A percentile compares a stretch with the other conserved stretches of the same genome.
Evolutionary conservation across 768 basidiomycete species (phyloP).

Genomic region (Lentinula edodes): DNA sequence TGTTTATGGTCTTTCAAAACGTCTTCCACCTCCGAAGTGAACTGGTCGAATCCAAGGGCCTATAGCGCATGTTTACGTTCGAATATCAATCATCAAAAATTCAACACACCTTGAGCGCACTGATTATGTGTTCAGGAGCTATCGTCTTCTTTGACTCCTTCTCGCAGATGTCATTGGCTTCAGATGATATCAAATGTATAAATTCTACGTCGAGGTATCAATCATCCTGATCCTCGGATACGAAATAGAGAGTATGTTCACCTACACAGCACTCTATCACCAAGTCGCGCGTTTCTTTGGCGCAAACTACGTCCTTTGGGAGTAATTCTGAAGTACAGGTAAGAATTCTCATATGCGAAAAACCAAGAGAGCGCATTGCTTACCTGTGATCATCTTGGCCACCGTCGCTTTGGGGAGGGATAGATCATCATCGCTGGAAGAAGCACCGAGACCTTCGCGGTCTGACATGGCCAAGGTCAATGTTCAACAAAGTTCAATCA

Average conservation of each 20-base stretch:
- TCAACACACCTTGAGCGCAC: slow-evolving; percentile 73
- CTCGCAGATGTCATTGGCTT: slow-evolving; percentile 97
- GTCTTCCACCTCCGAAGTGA: slow-evolving; percentile 85
- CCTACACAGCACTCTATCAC: slow-evolving; percentile 99
- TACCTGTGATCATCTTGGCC: slow-evolving; percentile 93
- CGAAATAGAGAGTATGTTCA: slow-evolving; percentile 41
- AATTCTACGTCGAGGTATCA: slow-evolving; percentile 63
- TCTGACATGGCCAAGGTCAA: slow-evolving; percentile 66
- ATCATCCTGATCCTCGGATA: neutral
- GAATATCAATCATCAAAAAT: neutral
- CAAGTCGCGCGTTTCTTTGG: slow-evolving; percentile 95
- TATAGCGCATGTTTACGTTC: slow-evolving; percentile 23
- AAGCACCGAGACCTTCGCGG: slow-evolving; percentile 69
- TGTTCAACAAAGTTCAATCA: neutral
- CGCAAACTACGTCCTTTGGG: slow-evolving; percentile 79
- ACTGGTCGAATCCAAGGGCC: slow-evolving; percentile 91
- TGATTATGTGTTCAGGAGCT: slow-evolving; percentile 93
- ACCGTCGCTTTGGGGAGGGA: slow-evolving; percentile 97
- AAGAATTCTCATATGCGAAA: slow-evolving; percentile 1
- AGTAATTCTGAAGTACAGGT: slow-evolving; percentile 64
- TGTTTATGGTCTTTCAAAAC: slow-evolving; percentile 96
- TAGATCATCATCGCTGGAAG: slow-evolving; percentile 84
- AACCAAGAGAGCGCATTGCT: slow-evolving; percentile 7
- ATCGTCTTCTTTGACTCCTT: slow-evolving; percentile 99
- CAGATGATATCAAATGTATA: slow-evolving; percentile 94